Conservation (phyloP, 139 green algal species). For the Monoraphidium neglectum region DNA sequence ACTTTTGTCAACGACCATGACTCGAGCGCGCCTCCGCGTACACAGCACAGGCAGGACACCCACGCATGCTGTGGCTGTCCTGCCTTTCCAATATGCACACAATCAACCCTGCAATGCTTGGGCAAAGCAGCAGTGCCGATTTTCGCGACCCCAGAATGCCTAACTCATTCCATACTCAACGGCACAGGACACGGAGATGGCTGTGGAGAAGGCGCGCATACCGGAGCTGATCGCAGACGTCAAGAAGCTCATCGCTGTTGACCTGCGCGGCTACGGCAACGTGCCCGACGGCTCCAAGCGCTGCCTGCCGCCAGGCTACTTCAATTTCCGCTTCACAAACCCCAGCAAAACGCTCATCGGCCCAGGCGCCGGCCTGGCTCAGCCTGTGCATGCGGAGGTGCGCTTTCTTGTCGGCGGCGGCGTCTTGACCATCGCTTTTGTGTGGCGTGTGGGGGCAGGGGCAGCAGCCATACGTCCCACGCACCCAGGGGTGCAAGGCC, state of each 20-base stretch:
- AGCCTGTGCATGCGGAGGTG: slow-evolving; percentile 18
- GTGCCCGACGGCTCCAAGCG: not conserved
- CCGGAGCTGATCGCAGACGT: not conserved
- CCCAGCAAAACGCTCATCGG: not conserved
- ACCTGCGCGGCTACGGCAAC: not conserved
- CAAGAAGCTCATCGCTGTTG: not conserved
- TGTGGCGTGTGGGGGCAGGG: not conserved
- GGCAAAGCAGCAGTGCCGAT: no score
- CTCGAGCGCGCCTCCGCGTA: no score
- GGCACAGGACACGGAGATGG: not conserved
- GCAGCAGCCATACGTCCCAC: not conserved
- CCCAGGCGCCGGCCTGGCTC: slow-evolving; percentile 10
- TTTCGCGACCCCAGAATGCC: no score
- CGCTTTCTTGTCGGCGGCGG: not conserved
- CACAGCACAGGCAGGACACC: no score
- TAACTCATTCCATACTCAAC: not conserved
- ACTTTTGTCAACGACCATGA: no score
- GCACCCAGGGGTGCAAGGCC: no score
- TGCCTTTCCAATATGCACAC: no score
- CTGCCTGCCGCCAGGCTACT: slow-evolving; percentile 23
- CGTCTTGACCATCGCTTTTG: not conserved
- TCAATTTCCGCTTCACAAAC: slow-evolving; percentile 18
- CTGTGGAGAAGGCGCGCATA: not conserved
- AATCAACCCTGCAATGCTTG: no score
- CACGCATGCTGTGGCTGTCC: no score